Conservation (phyloP, 192 early-diverging fungal species). For the Dimargaris cristalligena region DNA sequence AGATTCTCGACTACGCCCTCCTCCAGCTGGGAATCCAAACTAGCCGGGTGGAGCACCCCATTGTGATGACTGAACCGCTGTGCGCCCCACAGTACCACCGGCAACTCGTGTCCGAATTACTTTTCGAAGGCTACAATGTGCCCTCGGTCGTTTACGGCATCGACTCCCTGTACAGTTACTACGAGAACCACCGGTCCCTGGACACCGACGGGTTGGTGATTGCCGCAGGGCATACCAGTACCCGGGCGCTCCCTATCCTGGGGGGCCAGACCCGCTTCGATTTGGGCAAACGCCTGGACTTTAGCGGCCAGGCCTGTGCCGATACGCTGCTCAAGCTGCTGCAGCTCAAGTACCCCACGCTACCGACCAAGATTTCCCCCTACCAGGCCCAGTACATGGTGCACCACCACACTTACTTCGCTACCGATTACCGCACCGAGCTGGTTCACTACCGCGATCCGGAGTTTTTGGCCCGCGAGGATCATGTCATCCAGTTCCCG, state of each 20-base stretch:
- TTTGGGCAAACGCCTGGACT: constrained; percentile 58
- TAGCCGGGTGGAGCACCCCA: constrained; percentile 53
- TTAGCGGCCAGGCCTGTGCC: constrained; percentile 57
- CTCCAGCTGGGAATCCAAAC: constrained; percentile 55
- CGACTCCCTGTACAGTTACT: constrained; percentile 74
- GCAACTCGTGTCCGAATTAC: constrained; percentile 63
- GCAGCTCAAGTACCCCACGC: constrained; percentile 80
- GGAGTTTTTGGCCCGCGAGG: constrained; percentile 39
- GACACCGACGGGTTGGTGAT: constrained; percentile 52
- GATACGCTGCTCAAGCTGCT: constrained; percentile 74
- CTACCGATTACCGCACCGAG: constrained; percentile 57
- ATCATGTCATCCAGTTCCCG: constrained; percentile 66
- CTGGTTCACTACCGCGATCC: constrained; percentile 42
- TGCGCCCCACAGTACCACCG: constrained; percentile 62
- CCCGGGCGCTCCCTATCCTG: constrained; percentile 60
- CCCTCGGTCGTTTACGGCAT: constrained; percentile 70
- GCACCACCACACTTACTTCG: constrained; percentile 45
- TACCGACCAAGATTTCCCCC: constrained; percentile 65
- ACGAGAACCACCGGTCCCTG: constrained; percentile 37
- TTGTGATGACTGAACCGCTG: constrained; percentile 76
- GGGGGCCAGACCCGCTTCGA: constrained; percentile 40
- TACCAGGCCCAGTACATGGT: constrained; percentile 60
- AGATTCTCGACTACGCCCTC: constrained; percentile 74
- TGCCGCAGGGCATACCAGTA: constrained; percentile 47
- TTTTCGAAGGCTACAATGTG: constrained; percentile 72